Base-by-base conservation (phyloP, 1,139 yeast genomes). In the Magnusiomyces starmeri region DNA sequence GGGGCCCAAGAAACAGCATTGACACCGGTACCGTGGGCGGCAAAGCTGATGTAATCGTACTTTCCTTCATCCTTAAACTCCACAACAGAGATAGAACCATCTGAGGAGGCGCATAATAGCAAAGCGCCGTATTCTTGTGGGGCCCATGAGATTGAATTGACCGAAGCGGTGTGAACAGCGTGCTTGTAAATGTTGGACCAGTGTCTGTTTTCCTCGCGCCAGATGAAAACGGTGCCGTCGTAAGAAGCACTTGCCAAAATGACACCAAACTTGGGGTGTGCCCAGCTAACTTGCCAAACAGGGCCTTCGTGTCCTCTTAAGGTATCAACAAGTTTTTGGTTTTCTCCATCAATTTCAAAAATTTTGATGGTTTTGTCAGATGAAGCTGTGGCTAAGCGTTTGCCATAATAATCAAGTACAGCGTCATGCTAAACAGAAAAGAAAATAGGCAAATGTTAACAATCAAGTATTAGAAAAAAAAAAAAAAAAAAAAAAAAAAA, bases 201-300 rank as follows among this genome's bases (percentile, higher is more conserved):
- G 62, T 77, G 81, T 51, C 86, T 90, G 52, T 83, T 82, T 62
- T 88, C 96, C 68, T 92, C 97, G 65, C 89, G 85, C 98, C 98
- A 92, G 62, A 94, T 82, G 58, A 90, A 73, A 9, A 88, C 97
- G 64, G 84, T 85, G 52, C 98, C 98, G 65, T 92, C 98, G 65
- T 88, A 94, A 1, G 96, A 87, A 60, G 96, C 89, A 27, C 96
- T 85, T 0, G 98, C 98, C 59, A 92, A 75, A 59, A 92, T 87
- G 6, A 89, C 85, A 37, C 98, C 98, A 65, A 92, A 92, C 69
- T 92, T 92, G 43, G 99, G 98, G 67, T 94, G 98, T 2, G 98
- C 97, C 99, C 98, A 92, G 50, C 90, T 81, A 34, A 90, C 95
- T 71, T 92, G 96, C 98, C 99, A 94, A 48, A 94, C 97, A 10